Base-by-base conservation (phyloP, 805 yeast species). In the Nakazawaea pomicola region DNA sequence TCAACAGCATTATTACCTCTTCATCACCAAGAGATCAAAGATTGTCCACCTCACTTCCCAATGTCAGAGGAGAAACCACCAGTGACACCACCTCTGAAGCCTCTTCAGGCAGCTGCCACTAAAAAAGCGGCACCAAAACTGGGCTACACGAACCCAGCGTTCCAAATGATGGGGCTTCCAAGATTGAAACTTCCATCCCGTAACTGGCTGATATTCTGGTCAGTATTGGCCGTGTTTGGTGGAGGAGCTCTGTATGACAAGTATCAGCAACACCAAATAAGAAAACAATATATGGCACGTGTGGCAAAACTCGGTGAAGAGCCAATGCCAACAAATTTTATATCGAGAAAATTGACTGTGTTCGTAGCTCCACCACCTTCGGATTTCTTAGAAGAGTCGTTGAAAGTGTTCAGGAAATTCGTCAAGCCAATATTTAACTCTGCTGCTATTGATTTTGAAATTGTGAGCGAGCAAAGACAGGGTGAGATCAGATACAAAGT, bases 291-390 rank as follows among this genome's bases (percentile, higher is more conserved):
- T 74, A 78, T 83, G 68, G 68, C 68, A 15, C 51, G 64, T 38
- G 95, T 87, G 2, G 63, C 76, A 33, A 62, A 59, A 12, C 57
- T 74, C 33, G 76, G 91, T 11, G 56, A 73, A 19, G 40, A 58
- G 20, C 72, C 74, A 14, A 51, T 80, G 32, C 55, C 58, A 2
- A 60, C 78, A 1, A 63, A 74, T 43, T 68, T 71, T 40, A 52
- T 73, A 16, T 87, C 96, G 2, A 72, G 99, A 45, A 85, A 81
- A 50, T 65, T 93, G 35, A 78, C 85, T 1, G 79, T 93, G 1
- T 90, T 81, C 57, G 74, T 90, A 43, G 95, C 96, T 0, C 99
- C 99, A n/a, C 97, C 98, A 7, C 98, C 99, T 16, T 85, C 86
- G 53, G 97, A 91, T 57, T 86, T 78, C 51, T 62, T 91, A 36